Evolutionary conservation across 83 land plant species (phyloP).

Genomic region (Isoetes engelmannii): DNA sequence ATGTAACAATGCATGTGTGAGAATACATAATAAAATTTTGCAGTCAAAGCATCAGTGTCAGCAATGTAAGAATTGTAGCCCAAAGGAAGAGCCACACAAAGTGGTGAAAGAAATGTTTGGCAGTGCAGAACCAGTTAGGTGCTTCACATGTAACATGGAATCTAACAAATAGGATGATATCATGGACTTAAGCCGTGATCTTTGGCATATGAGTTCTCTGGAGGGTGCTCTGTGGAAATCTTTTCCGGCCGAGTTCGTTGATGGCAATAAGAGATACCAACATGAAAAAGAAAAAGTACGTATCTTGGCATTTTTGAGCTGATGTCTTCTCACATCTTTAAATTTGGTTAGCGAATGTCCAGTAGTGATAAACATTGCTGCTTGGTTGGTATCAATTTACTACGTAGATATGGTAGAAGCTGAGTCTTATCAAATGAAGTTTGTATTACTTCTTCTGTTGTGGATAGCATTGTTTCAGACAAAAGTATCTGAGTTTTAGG

Average conservation of each 20-base stretch:
- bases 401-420: too few species aligned
- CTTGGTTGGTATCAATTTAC: not conserved
- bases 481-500: too few species aligned
- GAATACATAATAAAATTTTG: constrained; percentile 57
- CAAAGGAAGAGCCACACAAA: constrained; percentile 32
- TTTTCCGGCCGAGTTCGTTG: constrained; percentile 80
- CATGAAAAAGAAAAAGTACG: constrained; percentile 87
- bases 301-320: not conserved
- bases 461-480: too few species aligned
- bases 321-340: too few species aligned
- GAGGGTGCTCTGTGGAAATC: constrained; percentile 60
- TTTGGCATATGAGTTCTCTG: constrained; percentile 47
- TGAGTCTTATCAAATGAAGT: too few species aligned
- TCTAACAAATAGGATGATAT: constrained; percentile 91
- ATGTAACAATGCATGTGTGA: constrained; percentile 66
- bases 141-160: constrained; percentile 64
- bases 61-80: constrained; percentile 10
- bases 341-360: too few species aligned
- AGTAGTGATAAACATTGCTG: not conserved
- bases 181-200: constrained; percentile 86
- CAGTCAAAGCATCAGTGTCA: constrained; percentile 31
- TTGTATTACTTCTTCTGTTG: too few species aligned
- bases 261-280: constrained; percentile 84
- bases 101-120: constrained; percentile 92
- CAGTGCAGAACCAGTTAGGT: constrained; percentile 81